Base-by-base conservation (phyloP, 805 yeast genomes). In the Starmerella davenportii region DNA sequence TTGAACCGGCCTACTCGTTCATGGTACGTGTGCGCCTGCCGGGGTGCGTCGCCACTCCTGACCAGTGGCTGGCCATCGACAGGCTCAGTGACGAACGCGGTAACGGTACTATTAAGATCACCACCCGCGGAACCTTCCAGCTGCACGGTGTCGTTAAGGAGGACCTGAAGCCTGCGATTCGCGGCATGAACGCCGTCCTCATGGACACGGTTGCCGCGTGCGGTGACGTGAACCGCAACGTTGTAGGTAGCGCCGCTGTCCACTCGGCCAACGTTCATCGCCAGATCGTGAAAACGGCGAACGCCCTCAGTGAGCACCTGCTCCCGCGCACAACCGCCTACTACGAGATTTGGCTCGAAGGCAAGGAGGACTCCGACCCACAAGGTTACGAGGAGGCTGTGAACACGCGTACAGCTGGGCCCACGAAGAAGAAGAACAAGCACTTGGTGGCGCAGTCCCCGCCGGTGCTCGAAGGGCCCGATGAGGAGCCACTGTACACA, bases 171-270 rank as follows among this genome's bases (percentile, higher is more conserved):
- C 80, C 90, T 8, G 76, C 93, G 1, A 82, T 87, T 48, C 76
- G 93, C 64, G 94, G 87, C 29, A 84, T 87, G 76, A 87, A 87
- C 58, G 65, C 92, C 15, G 78, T 76, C 5, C 68, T 87, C 51
- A 69, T 87, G 77, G 96, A 90, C 56, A 85, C 95, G 7, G 69
- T 87, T 43, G 96, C 93, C 43, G 96, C 96, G 1, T 87, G 95
- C 68, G 96, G 96, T 66, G 96, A 87, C 64, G 96, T 87, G 33
- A 80, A 81, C 64, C 78, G 96, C 70, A 87, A 87, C 56, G 95
- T 87, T 33, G 87, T 85, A 76, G 69, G 79, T 39, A 71, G 87
- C 42, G 93, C 94, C n/a, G 65, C 81, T 24, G 95, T 95, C 15
- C 70, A 69, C 23, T 82, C 82, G 55, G 79, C 84, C 37, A 74